Percentiles rank a stretch among this genome's conserved stretches.
These are phyloP conservation scores for Aureobasidium sp. DNA, from an alignment of 2,329 filamentous ascomycete genomes.

Conservation along the genomic window DNA sequence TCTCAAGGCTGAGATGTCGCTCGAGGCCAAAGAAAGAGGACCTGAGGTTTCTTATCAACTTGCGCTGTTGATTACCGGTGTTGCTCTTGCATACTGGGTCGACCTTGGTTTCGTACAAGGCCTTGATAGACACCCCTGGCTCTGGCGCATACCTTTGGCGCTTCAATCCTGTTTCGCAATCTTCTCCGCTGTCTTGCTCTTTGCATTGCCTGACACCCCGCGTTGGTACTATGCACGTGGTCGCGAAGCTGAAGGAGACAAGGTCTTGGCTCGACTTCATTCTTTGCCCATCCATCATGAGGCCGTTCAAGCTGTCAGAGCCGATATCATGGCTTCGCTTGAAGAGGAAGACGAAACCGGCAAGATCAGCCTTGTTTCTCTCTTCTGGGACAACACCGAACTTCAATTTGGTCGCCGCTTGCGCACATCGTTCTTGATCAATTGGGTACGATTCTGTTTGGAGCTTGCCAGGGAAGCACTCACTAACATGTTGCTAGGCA, in stretches of 20 bases:
- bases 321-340: constrained; percentile 26
- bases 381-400: constrained; percentile 33
- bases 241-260: constrained; percentile 18
- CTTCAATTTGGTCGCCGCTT: constrained; percentile 32
- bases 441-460: constrained; percentile 15
- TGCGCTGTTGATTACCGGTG: constrained; percentile 23
- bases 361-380: constrained; percentile 25
- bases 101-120: constrained; percentile 24
- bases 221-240: constrained; percentile 29
- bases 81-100: constrained; percentile 27
- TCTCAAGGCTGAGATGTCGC: constrained; percentile 25
- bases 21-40: constrained; percentile 24
- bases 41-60: constrained; percentile 26
- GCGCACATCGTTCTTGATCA: constrained; percentile 33
- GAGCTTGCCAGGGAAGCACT: not conserved
- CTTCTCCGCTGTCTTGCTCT: constrained; percentile 24
- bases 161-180: constrained; percentile 29
- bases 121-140: constrained; percentile 23
- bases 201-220: constrained; percentile 28
- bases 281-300: constrained; percentile 18
- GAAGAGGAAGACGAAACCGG: constrained; percentile 25
- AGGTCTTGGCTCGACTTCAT: constrained; percentile 20
- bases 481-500: not conserved
- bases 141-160: constrained; percentile 31
- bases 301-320: constrained; percentile 22